Conservation (phyloP, 192 early-diverging fungal species). For the Paraglomus brasilianum region DNA sequence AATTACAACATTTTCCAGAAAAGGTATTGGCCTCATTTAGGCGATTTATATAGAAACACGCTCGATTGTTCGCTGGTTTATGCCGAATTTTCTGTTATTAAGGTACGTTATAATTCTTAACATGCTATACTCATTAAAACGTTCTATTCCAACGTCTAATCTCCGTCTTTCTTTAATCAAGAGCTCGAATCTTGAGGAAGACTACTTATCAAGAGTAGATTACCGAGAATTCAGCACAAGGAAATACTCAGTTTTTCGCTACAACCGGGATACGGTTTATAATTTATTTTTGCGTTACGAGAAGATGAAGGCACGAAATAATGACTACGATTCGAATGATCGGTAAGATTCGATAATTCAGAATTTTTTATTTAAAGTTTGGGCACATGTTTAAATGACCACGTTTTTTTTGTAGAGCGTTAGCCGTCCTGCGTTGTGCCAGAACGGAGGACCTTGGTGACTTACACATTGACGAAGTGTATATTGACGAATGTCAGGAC, state of each 20-base stretch:
- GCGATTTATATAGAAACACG: background rate
- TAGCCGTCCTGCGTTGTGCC: constrained; percentile 22
- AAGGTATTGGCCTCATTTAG: constrained; percentile 7
- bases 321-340: constrained; percentile 20
- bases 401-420: background rate
- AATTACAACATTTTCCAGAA: background rate
- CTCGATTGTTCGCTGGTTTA: background rate
- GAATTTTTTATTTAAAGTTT: background rate
- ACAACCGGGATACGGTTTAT: constrained; percentile 26
- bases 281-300: constrained; percentile 27
- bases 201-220: constrained; percentile 22
- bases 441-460: constrained; percentile 10
- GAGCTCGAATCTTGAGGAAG: constrained; percentile 2
- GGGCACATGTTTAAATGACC: too few relatives aligned
- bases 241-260: constrained; percentile 12
- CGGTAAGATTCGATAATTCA: background rate
- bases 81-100: constrained; percentile 22
- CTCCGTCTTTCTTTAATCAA: background rate
- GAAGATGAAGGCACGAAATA: constrained; percentile 1
- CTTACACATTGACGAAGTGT: constrained; percentile 26
- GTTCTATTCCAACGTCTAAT: background rate
- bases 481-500: constrained; percentile 29
- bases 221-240: constrained; percentile 10
- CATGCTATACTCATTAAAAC: background rate
- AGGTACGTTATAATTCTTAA: constrained; percentile 7